Conservation (phyloP, 345 rosid species). For the Microthlaspi erraticum region DNA sequence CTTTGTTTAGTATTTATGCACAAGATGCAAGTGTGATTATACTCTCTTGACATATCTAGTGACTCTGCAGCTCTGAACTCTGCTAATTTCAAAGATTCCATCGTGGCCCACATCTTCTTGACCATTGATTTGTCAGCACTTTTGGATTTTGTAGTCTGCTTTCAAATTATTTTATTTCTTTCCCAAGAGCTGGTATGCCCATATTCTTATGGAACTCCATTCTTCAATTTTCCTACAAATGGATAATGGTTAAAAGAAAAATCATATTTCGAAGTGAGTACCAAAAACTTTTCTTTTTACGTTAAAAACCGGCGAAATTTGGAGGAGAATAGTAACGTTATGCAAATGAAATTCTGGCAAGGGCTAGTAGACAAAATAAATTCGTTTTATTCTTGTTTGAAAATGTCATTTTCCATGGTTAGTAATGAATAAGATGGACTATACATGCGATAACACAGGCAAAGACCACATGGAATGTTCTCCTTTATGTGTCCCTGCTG, state of each 20-base stretch:
- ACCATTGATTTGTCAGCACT: constrained; percentile 36
- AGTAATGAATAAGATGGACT: constrained; percentile 31
- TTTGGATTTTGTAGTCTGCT: constrained; percentile 28
- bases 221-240: not conserved
- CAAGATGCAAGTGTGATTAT: constrained; percentile 14
- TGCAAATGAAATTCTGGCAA: constrained; percentile 22
- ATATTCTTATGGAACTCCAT: constrained; percentile 25
- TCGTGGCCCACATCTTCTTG: constrained; percentile 30
- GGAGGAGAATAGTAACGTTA: constrained; percentile 30
- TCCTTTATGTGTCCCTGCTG: constrained; percentile 35
- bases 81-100: constrained; percentile 34
- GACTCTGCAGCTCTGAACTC: constrained; percentile 27
- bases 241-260: not conserved
- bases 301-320: not conserved
- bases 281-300: not conserved
- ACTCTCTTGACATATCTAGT: constrained; percentile 33
- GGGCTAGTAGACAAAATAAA: constrained; percentile 35
- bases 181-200: constrained; percentile 23
- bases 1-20: not conserved
- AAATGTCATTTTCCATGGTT: constrained; percentile 44
- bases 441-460: constrained; percentile 36
- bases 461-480: constrained; percentile 48
- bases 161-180: constrained; percentile 18
- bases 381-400: constrained; percentile 22
- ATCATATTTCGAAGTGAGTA: not conserved